Percentiles rank a stretch among this genome's conserved stretches.
phyloP scores from a whole-genome alignment of 495 filamentous ascomycete genomes.

The Amniculicola lignicola region DNA sequence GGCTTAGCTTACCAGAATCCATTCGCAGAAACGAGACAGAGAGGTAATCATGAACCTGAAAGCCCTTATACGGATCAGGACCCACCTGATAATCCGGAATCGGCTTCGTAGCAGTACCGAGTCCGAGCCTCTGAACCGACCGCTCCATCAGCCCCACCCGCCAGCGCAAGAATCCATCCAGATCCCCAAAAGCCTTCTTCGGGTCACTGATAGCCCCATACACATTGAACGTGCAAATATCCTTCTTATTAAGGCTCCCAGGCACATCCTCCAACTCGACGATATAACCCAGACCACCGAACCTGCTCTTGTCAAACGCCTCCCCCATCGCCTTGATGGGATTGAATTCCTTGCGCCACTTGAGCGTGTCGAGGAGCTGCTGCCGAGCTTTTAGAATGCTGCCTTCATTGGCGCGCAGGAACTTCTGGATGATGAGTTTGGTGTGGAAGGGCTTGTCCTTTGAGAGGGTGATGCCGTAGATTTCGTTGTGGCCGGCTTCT shows the following conservation, averaged over 20 bases:
- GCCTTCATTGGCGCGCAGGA: constrained; percentile 80
- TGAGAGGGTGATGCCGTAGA: constrained; percentile 69
- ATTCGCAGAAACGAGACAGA: constrained; percentile 75
- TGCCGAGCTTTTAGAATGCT: constrained; percentile 66
- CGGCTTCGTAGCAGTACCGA: constrained; percentile 61
- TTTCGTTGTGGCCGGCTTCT: constrained; percentile 58
- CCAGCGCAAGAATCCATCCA: constrained; percentile 81
- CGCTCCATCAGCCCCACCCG: constrained; percentile 83
- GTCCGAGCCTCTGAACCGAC: constrained; percentile 64
- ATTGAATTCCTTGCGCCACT: constrained; percentile 70
- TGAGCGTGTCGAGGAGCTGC: constrained; percentile 72
- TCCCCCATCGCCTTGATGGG: constrained; percentile 48
- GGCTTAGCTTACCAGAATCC: constrained; percentile 46
- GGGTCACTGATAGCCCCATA: constrained; percentile 73
- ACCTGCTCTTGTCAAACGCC: constrained; percentile 52
- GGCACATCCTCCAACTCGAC: constrained; percentile 45
- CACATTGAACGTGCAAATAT: constrained; percentile 74
- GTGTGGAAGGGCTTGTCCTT: constrained; percentile 60
- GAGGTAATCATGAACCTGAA: constrained; percentile 89
- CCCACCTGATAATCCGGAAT: constrained; percentile 65
- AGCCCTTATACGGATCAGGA: constrained; percentile 77
- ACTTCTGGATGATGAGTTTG: constrained; percentile 84
- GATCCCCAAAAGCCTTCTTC: constrained; percentile 69
- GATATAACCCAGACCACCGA: constrained; percentile 56
- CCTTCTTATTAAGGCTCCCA: constrained; percentile 44